These are phyloP conservation scores for Setaria italica DNA, from an alignment of 202 grass and related monocot genomes.

Conservation along the genomic window DNA sequence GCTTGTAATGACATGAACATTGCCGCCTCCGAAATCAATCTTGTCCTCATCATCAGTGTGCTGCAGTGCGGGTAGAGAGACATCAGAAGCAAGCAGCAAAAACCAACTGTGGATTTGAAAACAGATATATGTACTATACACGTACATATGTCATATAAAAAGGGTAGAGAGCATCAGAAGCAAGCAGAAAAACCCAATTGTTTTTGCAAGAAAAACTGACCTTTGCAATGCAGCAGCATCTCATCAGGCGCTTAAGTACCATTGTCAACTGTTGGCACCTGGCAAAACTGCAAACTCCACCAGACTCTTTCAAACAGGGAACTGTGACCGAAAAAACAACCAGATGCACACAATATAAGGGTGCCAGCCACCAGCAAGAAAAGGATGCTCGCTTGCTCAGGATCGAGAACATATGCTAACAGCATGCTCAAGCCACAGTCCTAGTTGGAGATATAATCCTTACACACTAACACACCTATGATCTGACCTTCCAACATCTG, in stretches of 20 bases:
- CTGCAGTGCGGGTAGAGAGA: slow-evolving; percentile 25
- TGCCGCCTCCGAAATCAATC: slow-evolving; percentile 70
- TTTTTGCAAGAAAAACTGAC: slow-evolving; percentile 21
- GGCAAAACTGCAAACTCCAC: slow-evolving; percentile 23
- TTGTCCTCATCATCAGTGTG: slow-evolving; percentile 49
- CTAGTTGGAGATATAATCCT: background rate
- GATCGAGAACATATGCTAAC: no score
- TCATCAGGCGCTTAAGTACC: slow-evolving; percentile 18
- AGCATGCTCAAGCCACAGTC: background rate
- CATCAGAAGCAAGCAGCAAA: slow-evolving; percentile 26
- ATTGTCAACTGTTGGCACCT: slow-evolving; percentile 11
- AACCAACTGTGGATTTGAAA: background rate
- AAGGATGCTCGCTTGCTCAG: background rate
- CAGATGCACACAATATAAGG: background rate
- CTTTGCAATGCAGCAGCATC: slow-evolving; percentile 43
- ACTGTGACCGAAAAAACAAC: background rate
- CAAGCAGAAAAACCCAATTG: background rate
- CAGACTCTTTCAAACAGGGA: background rate
- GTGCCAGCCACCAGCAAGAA: background rate
- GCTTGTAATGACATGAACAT: slow-evolving; percentile 79
- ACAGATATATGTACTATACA: no score
- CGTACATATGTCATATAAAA: no score
- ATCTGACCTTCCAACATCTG: background rate
- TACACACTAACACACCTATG: background rate
- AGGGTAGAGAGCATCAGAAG: slow-evolving; percentile 34